phyloP scores from a whole-genome alignment of 768 basidiomycete species.

The Podaxis sp. region DNA sequence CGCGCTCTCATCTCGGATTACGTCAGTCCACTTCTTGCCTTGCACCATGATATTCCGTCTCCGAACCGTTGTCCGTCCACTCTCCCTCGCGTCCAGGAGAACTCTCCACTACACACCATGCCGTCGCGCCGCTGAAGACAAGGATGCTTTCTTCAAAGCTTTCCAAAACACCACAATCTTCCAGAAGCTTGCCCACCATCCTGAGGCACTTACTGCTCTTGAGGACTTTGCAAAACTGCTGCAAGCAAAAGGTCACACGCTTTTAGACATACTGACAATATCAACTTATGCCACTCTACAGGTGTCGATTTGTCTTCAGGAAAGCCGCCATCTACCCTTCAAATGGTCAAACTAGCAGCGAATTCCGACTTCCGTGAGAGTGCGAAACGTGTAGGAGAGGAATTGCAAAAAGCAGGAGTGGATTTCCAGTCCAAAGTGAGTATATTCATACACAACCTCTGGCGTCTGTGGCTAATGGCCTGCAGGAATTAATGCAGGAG shows the following conservation, averaged over 20 bases:
- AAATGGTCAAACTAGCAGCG: constrained; percentile 54
- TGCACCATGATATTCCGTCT: constrained; percentile 7
- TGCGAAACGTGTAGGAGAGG: constrained; percentile 43
- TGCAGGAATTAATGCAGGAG: constrained; percentile 49
- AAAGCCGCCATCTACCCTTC: constrained; percentile 45
- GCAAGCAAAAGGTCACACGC: constrained; percentile 42
- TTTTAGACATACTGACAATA: background rate
- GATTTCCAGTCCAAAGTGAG: constrained; percentile 55
- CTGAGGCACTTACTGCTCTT: constrained; percentile 50
- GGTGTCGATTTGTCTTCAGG: constrained; percentile 49
- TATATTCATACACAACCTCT: background rate
- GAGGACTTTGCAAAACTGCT: constrained; percentile 43
- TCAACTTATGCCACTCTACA: constrained; percentile 22
- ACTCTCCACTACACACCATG: constrained; percentile 16
- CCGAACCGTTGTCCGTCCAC: constrained; percentile 8
- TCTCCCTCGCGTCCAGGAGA: constrained; percentile 9
- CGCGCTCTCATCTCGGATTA: constrained; percentile 11
- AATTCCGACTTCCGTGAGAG: constrained; percentile 53
- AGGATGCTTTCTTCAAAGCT: constrained; percentile 6
- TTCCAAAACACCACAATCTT: constrained; percentile 45
- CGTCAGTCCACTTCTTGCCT: constrained; percentile 14
- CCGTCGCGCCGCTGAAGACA: constrained; percentile 12
- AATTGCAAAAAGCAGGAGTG: constrained; percentile 60
- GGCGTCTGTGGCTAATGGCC: background rate
- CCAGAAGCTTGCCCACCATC: constrained; percentile 47